phyloP scores from a whole-genome alignment of 78 protist species.

The Emiliania huxleyi region DNA sequence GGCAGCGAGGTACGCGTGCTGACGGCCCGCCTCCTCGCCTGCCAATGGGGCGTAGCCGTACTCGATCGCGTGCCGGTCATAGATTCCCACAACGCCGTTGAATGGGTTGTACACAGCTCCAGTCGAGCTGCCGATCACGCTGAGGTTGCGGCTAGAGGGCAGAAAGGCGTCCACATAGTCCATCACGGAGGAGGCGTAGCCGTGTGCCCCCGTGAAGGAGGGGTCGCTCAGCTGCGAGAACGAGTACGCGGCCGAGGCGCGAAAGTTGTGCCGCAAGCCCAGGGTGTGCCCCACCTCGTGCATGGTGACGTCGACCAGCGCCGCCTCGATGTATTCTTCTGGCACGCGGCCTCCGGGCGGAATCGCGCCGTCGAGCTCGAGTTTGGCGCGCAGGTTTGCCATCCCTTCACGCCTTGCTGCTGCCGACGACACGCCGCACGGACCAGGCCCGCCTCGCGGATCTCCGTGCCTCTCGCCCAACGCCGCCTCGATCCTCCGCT shows the following conservation, averaged over 20 bases:
- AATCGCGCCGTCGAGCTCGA: not conserved
- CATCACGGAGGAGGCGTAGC: not conserved
- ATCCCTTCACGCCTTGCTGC: no score
- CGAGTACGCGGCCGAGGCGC: not conserved
- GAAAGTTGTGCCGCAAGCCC: slow-evolving; percentile 18
- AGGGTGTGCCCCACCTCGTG: slow-evolving; percentile 27
- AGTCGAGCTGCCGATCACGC: not conserved
- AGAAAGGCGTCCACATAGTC: not conserved
- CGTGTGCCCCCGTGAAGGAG: not conserved
- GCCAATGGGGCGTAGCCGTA: not conserved
- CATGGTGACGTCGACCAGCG: not conserved
- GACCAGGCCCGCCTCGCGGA: no score
- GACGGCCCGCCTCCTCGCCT: not conserved
- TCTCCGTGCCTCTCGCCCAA: no score
- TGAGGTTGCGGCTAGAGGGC: not conserved
- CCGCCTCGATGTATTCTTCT: not conserved
- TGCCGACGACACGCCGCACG: no score
- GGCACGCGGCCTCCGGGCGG: not conserved
- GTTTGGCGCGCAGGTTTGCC: no score
- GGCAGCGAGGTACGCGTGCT: not conserved
- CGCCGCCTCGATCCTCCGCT: no score
- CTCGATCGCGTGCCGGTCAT: not conserved
- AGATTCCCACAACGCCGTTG: not conserved
- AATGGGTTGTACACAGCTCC: no score
- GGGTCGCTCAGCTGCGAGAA: not conserved